These are phyloP conservation scores for Trichoderma atrobrunneum DNA, from an alignment of 2,329 filamentous ascomycete genomes.

Conservation along the genomic window DNA sequence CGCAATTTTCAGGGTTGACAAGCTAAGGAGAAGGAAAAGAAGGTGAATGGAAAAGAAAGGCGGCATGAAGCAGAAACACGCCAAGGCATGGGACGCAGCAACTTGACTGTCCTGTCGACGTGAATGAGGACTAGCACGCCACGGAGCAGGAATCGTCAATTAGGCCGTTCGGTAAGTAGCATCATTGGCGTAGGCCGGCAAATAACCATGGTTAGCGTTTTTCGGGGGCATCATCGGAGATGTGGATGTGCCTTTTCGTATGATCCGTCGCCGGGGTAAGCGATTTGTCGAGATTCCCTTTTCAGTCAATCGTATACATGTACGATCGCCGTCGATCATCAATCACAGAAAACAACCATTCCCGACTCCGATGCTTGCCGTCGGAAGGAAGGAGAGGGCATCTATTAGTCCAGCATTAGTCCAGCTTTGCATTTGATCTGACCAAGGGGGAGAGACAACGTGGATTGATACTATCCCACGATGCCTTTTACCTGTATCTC, in stretches of 20 bases:
- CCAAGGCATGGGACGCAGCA: neutral
- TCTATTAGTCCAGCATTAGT: constrained; percentile 1
- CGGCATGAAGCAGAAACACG: neutral
- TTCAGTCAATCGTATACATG: constrained; percentile 11
- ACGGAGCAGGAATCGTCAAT: neutral
- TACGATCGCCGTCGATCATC: constrained; percentile 14
- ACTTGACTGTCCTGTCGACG: neutral
- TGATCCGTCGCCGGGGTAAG: constrained; percentile 9
- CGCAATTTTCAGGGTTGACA: neutral
- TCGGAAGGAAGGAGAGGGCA: neutral
- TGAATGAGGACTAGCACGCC: neutral
- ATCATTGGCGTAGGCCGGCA: neutral
- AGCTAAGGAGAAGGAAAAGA: neutral
- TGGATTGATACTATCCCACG: neutral
- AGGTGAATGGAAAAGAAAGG: neutral
- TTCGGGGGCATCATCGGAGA: constrained; percentile 9
- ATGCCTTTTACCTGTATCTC: neutral
- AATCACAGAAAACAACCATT: neutral
- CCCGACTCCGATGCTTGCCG: neutral
- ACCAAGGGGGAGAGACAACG: neutral
- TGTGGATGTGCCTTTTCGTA: constrained; percentile 8
- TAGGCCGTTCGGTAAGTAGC: neutral
- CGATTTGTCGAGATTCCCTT: constrained; percentile 1
- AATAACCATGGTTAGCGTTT: constrained; percentile 6
- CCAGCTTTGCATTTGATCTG: neutral